Base-by-base conservation (phyloP, 1,139 yeast species). In the Scheffersomyces segobiensis region DNA sequence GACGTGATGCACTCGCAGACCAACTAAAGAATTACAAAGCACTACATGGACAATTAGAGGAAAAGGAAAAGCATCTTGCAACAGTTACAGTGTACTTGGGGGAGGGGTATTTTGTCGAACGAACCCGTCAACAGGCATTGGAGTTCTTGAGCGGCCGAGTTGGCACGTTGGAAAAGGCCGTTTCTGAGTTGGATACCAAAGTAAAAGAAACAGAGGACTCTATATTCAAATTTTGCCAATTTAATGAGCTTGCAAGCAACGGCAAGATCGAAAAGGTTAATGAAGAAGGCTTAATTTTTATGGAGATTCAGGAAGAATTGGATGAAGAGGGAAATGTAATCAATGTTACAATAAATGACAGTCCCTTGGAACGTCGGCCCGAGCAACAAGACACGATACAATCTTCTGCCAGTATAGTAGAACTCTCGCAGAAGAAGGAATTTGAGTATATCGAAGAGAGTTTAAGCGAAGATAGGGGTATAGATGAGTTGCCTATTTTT, bases 241-340 rank as follows among this genome's bases (percentile, higher is more conserved):
- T 79, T 49, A 67, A 71, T 39, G 63, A 69, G n/a, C 62, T 68
- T 46, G 60, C 32, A 5, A 54, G 62, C 53, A 56, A 49, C 20
- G 21, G 39, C 14, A 60, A 47, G 61, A 59, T 50, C 7, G 58
- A 53, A 1, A 61, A 65, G 42, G 59, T 65, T 4, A 71, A 76
- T 46, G 82, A 78, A 55, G 85, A 79, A 21, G 85, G 80, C 0
- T 69, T 87, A 3, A 92, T 91, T 0, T 69, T 73, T 55, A 87
- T 93, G 87, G 98, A 93, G 59, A 93, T 93, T 22, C 81, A 88
- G 55, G 98, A 93, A 68, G 93, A 89, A 57, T 73, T 93, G 51
- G 97, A 93, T 70, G 97, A 90, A 0, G 87, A 89, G 14, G 97
- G 87, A 0, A 86, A 89, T 62, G 80, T 92, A 0, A 68, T 88